Conservation (phyloP, 192 early-diverging fungal genomes). For the Spinellus fusiger region DNA sequence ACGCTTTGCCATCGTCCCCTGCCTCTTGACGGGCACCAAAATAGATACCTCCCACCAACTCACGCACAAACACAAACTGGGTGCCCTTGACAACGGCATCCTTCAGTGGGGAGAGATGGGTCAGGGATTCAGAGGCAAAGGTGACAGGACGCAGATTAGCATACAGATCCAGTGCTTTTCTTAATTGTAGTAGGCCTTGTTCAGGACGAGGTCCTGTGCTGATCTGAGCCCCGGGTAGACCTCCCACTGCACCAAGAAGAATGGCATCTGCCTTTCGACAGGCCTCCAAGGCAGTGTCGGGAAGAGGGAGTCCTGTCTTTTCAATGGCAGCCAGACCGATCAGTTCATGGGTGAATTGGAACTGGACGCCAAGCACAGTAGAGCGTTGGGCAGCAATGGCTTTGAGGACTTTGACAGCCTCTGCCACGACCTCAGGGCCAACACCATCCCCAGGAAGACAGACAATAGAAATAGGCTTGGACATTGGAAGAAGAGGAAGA, state of each 20-base stretch:
- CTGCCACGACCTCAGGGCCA: slow-evolving; percentile 90
- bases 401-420: slow-evolving; percentile 88
- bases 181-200: slow-evolving; percentile 85
- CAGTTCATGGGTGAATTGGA: slow-evolving; percentile 72
- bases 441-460: slow-evolving; percentile 92
- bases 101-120: slow-evolving; percentile 84
- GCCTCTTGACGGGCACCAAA: slow-evolving; percentile 92
- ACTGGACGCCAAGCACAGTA: slow-evolving; percentile 48
- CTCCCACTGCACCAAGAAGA: slow-evolving; percentile 95
- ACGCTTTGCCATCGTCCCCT: slow-evolving; percentile 75
- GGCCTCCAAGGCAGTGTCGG: slow-evolving; percentile 73
- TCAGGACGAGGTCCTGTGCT: slow-evolving; percentile 84
- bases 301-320: slow-evolving; percentile 69
- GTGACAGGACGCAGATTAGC: slow-evolving; percentile 95
- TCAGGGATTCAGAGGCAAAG: slow-evolving; percentile 81
- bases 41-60: slow-evolving; percentile 97
- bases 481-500: neutral
- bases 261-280: slow-evolving; percentile 86
- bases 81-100: slow-evolving; percentile 85
- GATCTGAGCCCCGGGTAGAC: slow-evolving; percentile 65
- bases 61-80: slow-evolving; percentile 89
- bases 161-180: slow-evolving; percentile 90
- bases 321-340: slow-evolving; percentile 94
- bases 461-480: slow-evolving; percentile 39
- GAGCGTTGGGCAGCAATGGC: slow-evolving; percentile 61